phyloP scores from a whole-genome alignment of 2,329 filamentous ascomycete genomes.

The Davidsoniella neocaledoniae region DNA sequence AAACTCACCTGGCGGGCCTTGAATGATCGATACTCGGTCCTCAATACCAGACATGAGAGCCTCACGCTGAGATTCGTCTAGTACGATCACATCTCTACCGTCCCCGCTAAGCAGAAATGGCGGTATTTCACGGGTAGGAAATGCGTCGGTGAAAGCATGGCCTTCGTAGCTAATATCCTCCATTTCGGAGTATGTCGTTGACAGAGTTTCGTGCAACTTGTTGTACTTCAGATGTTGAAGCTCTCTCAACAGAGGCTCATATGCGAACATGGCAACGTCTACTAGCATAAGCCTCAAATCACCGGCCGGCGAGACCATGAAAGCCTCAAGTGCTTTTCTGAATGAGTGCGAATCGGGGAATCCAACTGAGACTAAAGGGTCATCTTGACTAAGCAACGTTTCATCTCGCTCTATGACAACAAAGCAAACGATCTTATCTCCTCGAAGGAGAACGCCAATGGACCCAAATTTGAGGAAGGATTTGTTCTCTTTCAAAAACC shows the following conservation, averaged over 20 bases:
- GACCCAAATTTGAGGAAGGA: slow-evolving; percentile 40
- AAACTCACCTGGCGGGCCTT: slow-evolving; percentile 50
- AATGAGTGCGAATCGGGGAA: slow-evolving; percentile 31
- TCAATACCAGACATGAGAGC: slow-evolving; percentile 39
- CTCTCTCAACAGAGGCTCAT: slow-evolving; percentile 45
- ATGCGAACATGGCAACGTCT: slow-evolving; percentile 50
- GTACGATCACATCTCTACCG: not conserved
- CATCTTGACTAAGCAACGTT: slow-evolving; percentile 24
- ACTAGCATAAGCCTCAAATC: slow-evolving; percentile 37
- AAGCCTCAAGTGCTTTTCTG: slow-evolving; percentile 26
- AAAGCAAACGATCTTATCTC: slow-evolving; percentile 39
- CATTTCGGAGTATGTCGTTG: no score
- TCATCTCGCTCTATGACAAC: slow-evolving; percentile 37
- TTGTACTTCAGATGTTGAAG: slow-evolving; percentile 39
- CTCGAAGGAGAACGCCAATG: slow-evolving; percentile 42
- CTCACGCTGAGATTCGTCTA: slow-evolving; percentile 29
- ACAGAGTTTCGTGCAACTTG: slow-evolving; percentile 26
- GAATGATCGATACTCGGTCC: slow-evolving; percentile 42
- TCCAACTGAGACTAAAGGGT: slow-evolving; percentile 33
- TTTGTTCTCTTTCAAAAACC: slow-evolving; percentile 29
- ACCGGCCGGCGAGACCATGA: slow-evolving; percentile 19
- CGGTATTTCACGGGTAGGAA: not conserved
- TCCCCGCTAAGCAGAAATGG: slow-evolving; percentile 26
- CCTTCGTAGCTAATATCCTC: slow-evolving; percentile 16
- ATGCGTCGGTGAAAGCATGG: not conserved